phyloP scores from a whole-genome alignment of 768 basidiomycete genomes.

The Nidularia pulvinata region DNA sequence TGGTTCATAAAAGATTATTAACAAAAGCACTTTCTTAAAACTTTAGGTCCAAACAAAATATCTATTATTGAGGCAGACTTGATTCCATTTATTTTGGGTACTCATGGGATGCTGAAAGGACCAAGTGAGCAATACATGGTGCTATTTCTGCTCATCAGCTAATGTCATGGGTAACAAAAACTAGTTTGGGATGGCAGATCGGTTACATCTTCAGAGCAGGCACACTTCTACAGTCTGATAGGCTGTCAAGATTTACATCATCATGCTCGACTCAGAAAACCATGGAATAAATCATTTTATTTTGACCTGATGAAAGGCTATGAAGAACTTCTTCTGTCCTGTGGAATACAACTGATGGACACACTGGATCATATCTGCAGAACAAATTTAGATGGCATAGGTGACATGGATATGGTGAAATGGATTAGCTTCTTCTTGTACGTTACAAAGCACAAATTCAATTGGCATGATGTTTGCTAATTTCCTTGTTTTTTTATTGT shows the following conservation, averaged over 20 bases:
- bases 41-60: slow-evolving; percentile 44
- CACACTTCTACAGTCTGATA: slow-evolving; percentile 16
- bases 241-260: slow-evolving; percentile 23
- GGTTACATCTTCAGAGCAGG: slow-evolving; percentile 8
- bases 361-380: slow-evolving; percentile 5
- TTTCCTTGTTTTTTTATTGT: background rate
- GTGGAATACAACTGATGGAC: slow-evolving; percentile 20
- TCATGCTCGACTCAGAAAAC: slow-evolving; percentile 31
- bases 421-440: slow-evolving; percentile 23
- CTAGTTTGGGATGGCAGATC: slow-evolving; percentile 29
- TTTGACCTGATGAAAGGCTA: slow-evolving; percentile 25
- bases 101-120: slow-evolving; percentile 38
- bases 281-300: slow-evolving; percentile 38
- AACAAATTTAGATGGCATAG: slow-evolving; percentile 7
- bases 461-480: background rate
- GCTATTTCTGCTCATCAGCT: background rate
- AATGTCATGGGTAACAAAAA: background rate
- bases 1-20: background rate
- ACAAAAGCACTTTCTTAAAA: background rate
- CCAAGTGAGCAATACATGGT: slow-evolving; percentile 17
- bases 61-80: slow-evolving; percentile 31
- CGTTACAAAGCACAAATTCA: background rate
- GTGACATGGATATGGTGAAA: slow-evolving; percentile 5
- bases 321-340: slow-evolving; percentile 12
- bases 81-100: slow-evolving; percentile 29